Conservation (phyloP, 805 yeast genomes). For the Cephaloascus fragrans region DNA sequence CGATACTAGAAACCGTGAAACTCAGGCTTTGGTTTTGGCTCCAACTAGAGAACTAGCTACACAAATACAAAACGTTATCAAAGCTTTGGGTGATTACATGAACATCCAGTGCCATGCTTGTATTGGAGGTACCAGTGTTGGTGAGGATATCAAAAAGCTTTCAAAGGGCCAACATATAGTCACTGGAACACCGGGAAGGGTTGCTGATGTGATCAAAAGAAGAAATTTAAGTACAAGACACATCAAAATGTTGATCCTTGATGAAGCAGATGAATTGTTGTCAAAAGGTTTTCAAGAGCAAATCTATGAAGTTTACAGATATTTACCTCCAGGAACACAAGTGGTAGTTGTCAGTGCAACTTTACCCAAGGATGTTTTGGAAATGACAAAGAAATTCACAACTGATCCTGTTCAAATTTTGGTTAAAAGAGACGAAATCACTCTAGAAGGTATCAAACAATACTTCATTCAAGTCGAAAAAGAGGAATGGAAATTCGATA, state of each 20-base stretch:
- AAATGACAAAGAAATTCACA: constrained; percentile 86
- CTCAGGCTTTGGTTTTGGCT: constrained; percentile 85
- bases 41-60: constrained; percentile 96
- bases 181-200: constrained; percentile 97
- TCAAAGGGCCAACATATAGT: constrained; percentile 81
- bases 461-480: constrained; percentile 83
- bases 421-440: constrained; percentile 89
- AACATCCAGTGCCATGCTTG: constrained; percentile 82
- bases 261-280: constrained; percentile 95
- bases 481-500: constrained; percentile 92
- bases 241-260: constrained; percentile 81
- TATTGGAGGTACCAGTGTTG: constrained; percentile 85
- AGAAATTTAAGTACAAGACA: constrained; percentile 64
- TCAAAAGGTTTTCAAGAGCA: constrained; percentile 93
- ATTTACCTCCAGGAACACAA: constrained; percentile 77
- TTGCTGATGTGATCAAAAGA: constrained; percentile 82
- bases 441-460: constrained; percentile 92
- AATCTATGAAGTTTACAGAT: constrained; percentile 83
- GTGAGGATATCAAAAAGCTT: constrained; percentile 69
- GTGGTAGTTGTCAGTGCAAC: constrained; percentile 95
- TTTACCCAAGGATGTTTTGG: constrained; percentile 82
- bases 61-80: constrained; percentile 84
- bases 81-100: constrained; percentile 81
- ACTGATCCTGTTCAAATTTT: constrained; percentile 88
- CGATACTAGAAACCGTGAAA: constrained; percentile 59